These are phyloP conservation scores for Fusarium sp. DNA, from an alignment of 2,329 filamentous ascomycete genomes.

Conservation along the genomic window DNA sequence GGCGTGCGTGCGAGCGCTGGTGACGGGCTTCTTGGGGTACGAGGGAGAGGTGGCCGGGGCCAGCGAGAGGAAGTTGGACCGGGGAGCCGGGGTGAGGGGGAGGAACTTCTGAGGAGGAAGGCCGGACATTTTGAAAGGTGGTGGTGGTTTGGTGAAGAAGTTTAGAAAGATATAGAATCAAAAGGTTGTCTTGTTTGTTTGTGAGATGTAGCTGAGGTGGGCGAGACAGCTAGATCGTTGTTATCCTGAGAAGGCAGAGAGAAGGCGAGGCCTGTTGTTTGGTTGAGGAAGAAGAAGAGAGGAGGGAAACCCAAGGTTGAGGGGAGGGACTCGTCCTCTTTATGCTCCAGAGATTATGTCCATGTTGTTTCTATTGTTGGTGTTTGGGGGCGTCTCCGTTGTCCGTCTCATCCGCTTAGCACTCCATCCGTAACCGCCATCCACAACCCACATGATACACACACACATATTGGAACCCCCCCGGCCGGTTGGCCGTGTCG, in stretches of 20 bases:
- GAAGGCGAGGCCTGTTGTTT: constrained; percentile 31
- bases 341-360: constrained; percentile 37
- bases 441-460: constrained; percentile 28
- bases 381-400: constrained; percentile 18
- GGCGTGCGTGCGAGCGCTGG: constrained; percentile 40
- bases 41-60: constrained; percentile 65
- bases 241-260: constrained; percentile 15
- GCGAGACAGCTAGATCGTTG: constrained; percentile 36
- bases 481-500: neutral
- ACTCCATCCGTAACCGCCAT: neutral
- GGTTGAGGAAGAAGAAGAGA: constrained; percentile 24
- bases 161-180: constrained; percentile 1
- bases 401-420: constrained; percentile 26
- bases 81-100: constrained; percentile 37
- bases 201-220: constrained; percentile 39
- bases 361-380: constrained; percentile 9
- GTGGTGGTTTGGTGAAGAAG: constrained; percentile 7
- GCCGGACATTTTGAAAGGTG: constrained; percentile 36
- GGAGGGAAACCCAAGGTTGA: constrained; percentile 11
- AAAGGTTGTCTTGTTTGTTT: neutral
- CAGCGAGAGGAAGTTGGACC: constrained; percentile 60
- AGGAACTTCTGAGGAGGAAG: constrained; percentile 44
- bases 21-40: constrained; percentile 57
- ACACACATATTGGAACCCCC: constrained; percentile 11
- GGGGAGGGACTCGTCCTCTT: constrained; percentile 41